phyloP scores from a whole-genome alignment of 2,329 filamentous ascomycete species.

The Chaetoscypha palmicola region DNA sequence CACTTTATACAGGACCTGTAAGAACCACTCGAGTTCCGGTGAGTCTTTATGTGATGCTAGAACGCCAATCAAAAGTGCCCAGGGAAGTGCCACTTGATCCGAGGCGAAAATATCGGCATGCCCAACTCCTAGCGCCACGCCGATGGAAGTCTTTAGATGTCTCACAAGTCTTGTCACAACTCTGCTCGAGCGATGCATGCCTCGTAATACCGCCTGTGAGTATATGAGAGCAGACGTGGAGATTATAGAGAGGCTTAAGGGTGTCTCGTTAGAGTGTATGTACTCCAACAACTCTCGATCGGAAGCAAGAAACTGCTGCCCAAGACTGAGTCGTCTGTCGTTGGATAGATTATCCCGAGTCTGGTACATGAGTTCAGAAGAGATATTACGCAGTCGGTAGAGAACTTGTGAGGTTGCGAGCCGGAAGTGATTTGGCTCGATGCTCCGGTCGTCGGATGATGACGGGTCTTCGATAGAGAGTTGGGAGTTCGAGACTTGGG shows the following conservation, averaged over 20 bases:
- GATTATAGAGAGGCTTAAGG: not conserved
- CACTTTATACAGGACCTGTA: not conserved
- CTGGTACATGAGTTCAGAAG: not conserved
- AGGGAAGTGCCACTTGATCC: not conserved
- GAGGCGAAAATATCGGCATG: not conserved
- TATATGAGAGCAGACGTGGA: conserved; percentile 1
- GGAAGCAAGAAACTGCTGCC: conserved; percentile 1
- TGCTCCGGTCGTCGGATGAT: not conserved
- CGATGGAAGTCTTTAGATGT: not conserved
- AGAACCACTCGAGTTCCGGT: not conserved
- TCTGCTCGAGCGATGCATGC: not conserved
- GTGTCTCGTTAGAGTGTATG: not conserved
- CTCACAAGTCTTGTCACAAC: conserved; percentile 1
- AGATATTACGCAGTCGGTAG: not conserved
- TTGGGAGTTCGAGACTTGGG: conserved; percentile 3
- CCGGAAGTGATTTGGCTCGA: not conserved
- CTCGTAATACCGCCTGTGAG: conserved; percentile 1
- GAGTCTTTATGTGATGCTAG: not conserved
- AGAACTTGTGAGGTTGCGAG: not conserved
- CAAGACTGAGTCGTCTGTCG: conserved; percentile 1
- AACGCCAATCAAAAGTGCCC: conserved; percentile 2
- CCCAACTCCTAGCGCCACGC: not conserved
- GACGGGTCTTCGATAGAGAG: not conserved
- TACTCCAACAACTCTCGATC: conserved; percentile 2
- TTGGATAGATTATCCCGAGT: not conserved